phyloP scores from a whole-genome alignment of 768 basidiomycete species.

The Tulasnella sp. region DNA sequence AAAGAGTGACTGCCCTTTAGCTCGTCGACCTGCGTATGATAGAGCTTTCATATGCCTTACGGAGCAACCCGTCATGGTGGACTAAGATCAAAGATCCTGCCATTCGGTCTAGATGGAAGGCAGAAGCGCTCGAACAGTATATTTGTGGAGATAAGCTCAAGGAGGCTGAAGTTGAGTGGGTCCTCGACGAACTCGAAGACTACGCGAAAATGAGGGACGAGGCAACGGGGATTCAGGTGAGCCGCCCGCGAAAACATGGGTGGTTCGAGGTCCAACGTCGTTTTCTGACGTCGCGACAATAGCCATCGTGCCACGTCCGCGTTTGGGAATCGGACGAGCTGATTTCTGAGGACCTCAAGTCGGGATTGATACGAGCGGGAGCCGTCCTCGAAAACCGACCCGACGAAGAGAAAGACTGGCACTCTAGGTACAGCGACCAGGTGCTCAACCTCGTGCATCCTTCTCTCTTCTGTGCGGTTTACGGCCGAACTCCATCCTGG shows the following conservation, averaged over 20 bases:
- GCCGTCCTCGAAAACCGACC: neutral
- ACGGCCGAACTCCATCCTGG: no score
- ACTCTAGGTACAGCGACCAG: neutral
- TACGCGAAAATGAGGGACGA: no score
- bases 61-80: constrained; percentile 20
- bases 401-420: neutral
- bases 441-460: neutral
- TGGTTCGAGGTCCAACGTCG: no score
- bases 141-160: no score
- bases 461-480: neutral
- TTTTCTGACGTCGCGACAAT: neutral
- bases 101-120: neutral
- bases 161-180: no score
- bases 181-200: no score
- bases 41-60: constrained; percentile 22
- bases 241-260: no score
- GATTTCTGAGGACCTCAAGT: neutral
- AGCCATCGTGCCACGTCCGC: neutral
- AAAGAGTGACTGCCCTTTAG: neutral
- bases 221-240: constrained; percentile 1
- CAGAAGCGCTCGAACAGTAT: no score
- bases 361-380: neutral
- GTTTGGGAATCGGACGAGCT: neutral
- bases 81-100: constrained; percentile 3
- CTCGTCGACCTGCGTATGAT: constrained; percentile 12